phyloP scores from a whole-genome alignment of 352 stramenopile species.

The Phytophthora constricta region DNA sequence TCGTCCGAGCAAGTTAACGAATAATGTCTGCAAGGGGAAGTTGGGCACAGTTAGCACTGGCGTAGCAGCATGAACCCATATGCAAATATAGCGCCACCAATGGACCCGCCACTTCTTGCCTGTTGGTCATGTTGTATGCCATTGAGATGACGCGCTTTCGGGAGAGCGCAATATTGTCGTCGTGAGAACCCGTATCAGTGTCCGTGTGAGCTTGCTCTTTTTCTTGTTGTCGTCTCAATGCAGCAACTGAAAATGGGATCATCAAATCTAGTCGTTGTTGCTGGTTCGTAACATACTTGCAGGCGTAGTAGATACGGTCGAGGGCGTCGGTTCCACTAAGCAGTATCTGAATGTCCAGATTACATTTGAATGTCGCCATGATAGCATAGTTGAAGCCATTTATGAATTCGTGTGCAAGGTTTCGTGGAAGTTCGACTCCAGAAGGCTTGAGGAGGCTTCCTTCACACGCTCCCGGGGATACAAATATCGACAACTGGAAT shows the following conservation, averaged over 20 bases:
- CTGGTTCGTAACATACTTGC: neutral
- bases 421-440: neutral
- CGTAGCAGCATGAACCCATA: neutral
- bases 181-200: neutral
- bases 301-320: neutral
- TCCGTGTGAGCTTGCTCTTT: neutral
- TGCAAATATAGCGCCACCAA: neutral
- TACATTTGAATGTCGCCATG: neutral
- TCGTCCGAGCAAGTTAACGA: too few species aligned
- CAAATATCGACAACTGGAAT: neutral
- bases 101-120: neutral
- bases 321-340: neutral
- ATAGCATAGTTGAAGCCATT: conserved; percentile 9
- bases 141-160: neutral
- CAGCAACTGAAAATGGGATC: neutral
- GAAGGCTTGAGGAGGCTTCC: neutral
- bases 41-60: neutral
- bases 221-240: neutral
- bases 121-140: neutral
- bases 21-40: neutral
- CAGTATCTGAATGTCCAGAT: neutral
- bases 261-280: neutral
- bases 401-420: neutral
- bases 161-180: neutral
- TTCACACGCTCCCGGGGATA: neutral